Evolutionary conservation across 2,329 filamentous ascomycete species (phyloP).

Genomic region (Claviceps africana): DNA sequence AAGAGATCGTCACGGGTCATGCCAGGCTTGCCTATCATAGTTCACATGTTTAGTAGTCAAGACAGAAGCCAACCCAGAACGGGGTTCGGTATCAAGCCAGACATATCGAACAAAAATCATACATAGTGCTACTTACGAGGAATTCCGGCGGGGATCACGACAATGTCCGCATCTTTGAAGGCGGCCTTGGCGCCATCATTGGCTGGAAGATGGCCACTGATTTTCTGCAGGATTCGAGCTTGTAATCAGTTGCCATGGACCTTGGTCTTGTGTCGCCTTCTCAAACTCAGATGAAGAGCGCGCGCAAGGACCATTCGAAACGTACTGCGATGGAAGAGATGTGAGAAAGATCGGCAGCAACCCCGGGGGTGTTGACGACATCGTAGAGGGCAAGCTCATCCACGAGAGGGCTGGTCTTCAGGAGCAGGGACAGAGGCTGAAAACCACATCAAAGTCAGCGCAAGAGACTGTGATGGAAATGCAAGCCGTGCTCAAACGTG

Average conservation of each 20-base stretch:
- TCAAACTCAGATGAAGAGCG: background rate
- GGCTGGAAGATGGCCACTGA: constrained; percentile 75
- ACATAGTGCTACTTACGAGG: constrained; percentile 52
- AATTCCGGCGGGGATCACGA: constrained; percentile 95
- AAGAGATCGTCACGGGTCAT: constrained; percentile 99
- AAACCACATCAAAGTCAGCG: constrained; percentile 12
- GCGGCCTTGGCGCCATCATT: constrained; percentile 76
- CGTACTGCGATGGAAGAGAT: constrained; percentile 77
- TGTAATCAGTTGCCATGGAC: background rate
- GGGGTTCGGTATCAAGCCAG: background rate
- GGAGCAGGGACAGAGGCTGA: constrained; percentile 86
- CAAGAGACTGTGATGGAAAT: background rate
- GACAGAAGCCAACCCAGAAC: background rate
- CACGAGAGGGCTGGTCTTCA: constrained; percentile 79
- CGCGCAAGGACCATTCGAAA: constrained; percentile 3
- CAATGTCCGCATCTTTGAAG: constrained; percentile 85
- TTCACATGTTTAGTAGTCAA: background rate
- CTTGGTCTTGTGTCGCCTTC: background rate
- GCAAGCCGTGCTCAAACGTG: background rate
- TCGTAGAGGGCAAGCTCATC: constrained; percentile 95
- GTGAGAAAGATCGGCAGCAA: constrained; percentile 91
- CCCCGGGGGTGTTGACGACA: constrained; percentile 97
- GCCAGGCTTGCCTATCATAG: constrained; percentile 72
- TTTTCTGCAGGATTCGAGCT: constrained; percentile 43
- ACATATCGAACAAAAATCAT: background rate